Percentiles rank a stretch among this genome's conserved stretches.
These are phyloP conservation scores for Myochromella boudieri DNA, from an alignment of 768 basidiomycete species.

Conservation along the genomic window DNA sequence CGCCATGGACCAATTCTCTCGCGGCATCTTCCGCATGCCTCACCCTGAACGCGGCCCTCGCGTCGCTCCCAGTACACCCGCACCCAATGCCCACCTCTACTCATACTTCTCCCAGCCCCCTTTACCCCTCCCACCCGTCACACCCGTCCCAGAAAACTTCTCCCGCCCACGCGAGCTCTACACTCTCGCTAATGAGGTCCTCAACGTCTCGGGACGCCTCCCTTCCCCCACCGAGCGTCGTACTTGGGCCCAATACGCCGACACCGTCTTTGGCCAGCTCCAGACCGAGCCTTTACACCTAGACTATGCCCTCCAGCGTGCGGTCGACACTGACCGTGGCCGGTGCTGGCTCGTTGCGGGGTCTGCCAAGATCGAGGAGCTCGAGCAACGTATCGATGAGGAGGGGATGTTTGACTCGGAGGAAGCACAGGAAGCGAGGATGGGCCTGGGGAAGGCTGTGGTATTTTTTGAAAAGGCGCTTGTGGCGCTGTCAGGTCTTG, in stretches of 20 bases:
- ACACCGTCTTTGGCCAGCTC: slow-evolving; percentile 62
- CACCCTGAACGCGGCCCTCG: slow-evolving; percentile 34
- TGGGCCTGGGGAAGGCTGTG: slow-evolving; percentile 45
- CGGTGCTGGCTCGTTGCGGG: slow-evolving; percentile 58
- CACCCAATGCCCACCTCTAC: slow-evolving; percentile 1
- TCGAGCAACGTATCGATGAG: slow-evolving; percentile 47
- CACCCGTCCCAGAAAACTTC: slow-evolving; percentile 33
- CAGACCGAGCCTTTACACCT: slow-evolving; percentile 60
- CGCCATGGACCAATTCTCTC: slow-evolving; percentile 68
- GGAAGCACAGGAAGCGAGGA: slow-evolving; percentile 57
- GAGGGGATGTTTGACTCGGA: slow-evolving; percentile 40
- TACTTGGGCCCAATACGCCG: slow-evolving; percentile 62
- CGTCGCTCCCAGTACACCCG: not conserved
- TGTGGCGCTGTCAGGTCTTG: slow-evolving; percentile 21
- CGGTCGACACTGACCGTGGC: slow-evolving; percentile 47
- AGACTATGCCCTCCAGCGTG: slow-evolving; percentile 52
- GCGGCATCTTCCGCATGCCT: slow-evolving; percentile 74
- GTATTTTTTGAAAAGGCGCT: slow-evolving; percentile 42
- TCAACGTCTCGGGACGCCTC: slow-evolving; percentile 60
- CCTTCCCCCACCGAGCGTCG: slow-evolving; percentile 41
- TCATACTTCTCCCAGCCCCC: not conserved
- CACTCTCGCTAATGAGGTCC: slow-evolving; percentile 61
- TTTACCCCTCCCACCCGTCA: slow-evolving; percentile 10
- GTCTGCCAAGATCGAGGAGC: slow-evolving; percentile 50
- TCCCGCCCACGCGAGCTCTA: slow-evolving; percentile 60